phyloP scores from a whole-genome alignment of 768 basidiomycete genomes.

The Kwoniella dejecticola region DNA sequence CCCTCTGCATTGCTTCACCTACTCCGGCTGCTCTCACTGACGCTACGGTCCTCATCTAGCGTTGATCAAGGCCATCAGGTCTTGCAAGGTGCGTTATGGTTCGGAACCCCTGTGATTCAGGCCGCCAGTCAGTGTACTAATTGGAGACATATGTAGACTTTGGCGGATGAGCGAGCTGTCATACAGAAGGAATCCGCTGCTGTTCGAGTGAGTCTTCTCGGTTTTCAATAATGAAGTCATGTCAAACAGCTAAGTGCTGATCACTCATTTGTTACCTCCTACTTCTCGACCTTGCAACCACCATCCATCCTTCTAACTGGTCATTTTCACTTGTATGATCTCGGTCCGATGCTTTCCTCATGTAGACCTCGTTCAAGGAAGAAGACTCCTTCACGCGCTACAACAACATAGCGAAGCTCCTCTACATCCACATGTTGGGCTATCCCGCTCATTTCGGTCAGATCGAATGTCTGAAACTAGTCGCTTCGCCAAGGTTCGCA shows the following conservation, averaged over 20 bases:
- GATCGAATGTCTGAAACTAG: conserved; percentile 64
- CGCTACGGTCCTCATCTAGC: conserved; percentile 60
- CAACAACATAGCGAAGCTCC: conserved; percentile 94
- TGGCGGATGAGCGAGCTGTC: conserved; percentile 95
- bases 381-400: conserved; percentile 94
- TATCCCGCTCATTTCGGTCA: conserved; percentile 99
- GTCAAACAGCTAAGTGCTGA: neutral
- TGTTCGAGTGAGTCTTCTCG: conserved; percentile 59
- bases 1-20: neutral
- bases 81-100: conserved; percentile 75
- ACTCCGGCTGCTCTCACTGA: too few species aligned
- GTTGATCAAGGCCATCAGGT: conserved; percentile 95
- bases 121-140: neutral
- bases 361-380: conserved; percentile 93
- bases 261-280: conserved; percentile 13
- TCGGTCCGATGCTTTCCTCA: conserved; percentile 64
- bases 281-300: neutral
- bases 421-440: conserved; percentile 78
- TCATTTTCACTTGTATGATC: too few species aligned
- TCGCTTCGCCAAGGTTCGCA: conserved; percentile 89
- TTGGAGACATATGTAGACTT: conserved; percentile 62
- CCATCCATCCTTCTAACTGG: neutral
- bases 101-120: neutral
- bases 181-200: conserved; percentile 97
- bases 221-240: neutral